These are phyloP conservation scores for Ceratobasidium sp. DNA, from an alignment of 1,284 basidiomycete genomes.

Conservation along the genomic window DNA sequence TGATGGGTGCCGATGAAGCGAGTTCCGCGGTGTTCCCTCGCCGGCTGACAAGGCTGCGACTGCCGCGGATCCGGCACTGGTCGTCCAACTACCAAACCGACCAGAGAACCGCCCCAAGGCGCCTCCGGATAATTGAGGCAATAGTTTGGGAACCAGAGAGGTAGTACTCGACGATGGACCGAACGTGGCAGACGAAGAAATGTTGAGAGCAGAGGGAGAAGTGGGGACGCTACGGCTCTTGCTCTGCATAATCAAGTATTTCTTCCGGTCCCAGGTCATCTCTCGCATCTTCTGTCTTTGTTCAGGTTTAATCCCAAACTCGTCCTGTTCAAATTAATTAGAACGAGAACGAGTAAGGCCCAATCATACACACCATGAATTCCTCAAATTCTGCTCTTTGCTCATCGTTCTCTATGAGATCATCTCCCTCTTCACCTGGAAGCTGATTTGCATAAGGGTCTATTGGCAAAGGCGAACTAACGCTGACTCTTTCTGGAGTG, in stretches of 20 bases:
- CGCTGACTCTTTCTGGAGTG: slow-evolving; percentile 28
- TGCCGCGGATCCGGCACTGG: slow-evolving; percentile 41
- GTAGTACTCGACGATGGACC: slow-evolving; percentile 65
- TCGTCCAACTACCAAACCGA: slow-evolving; percentile 61
- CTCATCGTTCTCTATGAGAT: slow-evolving; percentile 47
- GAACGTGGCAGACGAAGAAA: slow-evolving; percentile 57
- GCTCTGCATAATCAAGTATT: slow-evolving; percentile 68
- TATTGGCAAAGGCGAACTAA: slow-evolving; percentile 36
- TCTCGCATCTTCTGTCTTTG: slow-evolving; percentile 70
- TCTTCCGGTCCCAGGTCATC: slow-evolving; percentile 70
- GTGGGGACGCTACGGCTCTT: slow-evolving; percentile 49
- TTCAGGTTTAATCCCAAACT: slow-evolving; percentile 71
- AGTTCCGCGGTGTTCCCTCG: background rate
- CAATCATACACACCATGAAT: slow-evolving; percentile 63
- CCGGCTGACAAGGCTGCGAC: slow-evolving; percentile 9
- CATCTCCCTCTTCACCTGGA: slow-evolving; percentile 48
- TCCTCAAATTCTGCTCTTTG: slow-evolving; percentile 61
- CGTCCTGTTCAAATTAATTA: slow-evolving; percentile 56
- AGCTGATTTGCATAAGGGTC: slow-evolving; percentile 15
- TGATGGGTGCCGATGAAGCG: background rate
- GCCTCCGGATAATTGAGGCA: slow-evolving; percentile 72
- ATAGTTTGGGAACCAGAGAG: slow-evolving; percentile 62
- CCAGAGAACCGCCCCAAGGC: slow-evolving; percentile 77
- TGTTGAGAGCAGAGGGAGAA: slow-evolving; percentile 45
- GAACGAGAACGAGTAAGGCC: slow-evolving; percentile 1